Evolutionary conservation across 495 filamentous ascomycete species (phyloP), one percentile per base, ranked within the genome.

Genomic region (Amphirosellinia nigrospora): DNA sequence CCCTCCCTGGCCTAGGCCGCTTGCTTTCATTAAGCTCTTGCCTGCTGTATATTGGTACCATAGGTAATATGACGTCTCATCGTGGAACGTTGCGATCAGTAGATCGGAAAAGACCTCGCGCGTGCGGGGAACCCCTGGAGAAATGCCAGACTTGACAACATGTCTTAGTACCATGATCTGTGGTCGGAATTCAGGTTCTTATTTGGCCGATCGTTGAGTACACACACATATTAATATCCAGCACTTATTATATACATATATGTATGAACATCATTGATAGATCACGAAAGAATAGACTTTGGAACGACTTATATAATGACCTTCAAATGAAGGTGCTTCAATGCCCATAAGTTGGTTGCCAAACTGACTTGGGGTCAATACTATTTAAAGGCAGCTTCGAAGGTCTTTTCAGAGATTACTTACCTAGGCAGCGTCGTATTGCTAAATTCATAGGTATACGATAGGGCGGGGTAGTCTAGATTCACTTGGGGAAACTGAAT

Each of bases 51-150:
- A 34, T 21, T 38, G 46, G 46, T 46, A 10, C 59, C 55, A 45
- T 32, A 15, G 34, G 9, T 21, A 46, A 45, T 43, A 61, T 69
- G 66, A 69, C 66, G 66, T 69, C 46, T 62, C 66, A 52, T 43
- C 56, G 45, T 55, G 28, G 66, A 10, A 53, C 30, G 39, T 65
- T 65, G 46, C 46, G 23, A 30, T n/a, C 63, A 52, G 21, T 52
- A 34, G 58, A 53, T n/a, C 45, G 30, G 45, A 65, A 9, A 13
- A 19, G 30, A 36, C 30, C 26, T 41, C 63, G 3, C 19, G 30
- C 36, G 64, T 66, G 64, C 64, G 64, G 64, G 64, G 64, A 66
- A 66, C 34, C 64, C 64, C 50, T 56, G 64, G 7, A 58, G n/a
- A 3, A 43, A 4, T 53, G 26, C 50, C 34, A 26, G 55, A 32